Evolutionary conservation across 179 eudicot species (phyloP), one percentile per base, ranked within the genome.

Genomic region (Drosera spatulata): DNA sequence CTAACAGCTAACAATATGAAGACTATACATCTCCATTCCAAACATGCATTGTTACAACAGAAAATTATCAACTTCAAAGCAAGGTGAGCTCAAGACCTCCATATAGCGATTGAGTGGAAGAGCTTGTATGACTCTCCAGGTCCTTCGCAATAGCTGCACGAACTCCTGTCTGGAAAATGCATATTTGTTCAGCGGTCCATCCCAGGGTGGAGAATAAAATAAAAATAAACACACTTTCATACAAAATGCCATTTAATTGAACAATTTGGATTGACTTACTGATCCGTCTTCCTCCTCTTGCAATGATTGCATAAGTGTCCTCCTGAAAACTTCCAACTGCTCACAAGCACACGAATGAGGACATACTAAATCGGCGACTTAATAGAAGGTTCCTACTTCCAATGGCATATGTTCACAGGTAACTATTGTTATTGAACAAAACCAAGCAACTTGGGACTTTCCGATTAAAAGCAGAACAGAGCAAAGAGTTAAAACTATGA

Each of bases 251-350:
- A 1, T 22, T 22, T 22, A 22, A 22, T 22, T 7, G 41, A 55
- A 4, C 9, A 7, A 10, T 7, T 12, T 33, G 10, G 53, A 50
- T 14, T 9, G 50, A 65, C 89, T 80, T 69, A 91, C 98, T 13
- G 95, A 55, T 48, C 52, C 75, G 44, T 83, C 91, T n/a, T 84
- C 96, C 8, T 91, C 97, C 49, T 85, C 98, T 71, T 91, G 84
- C 69, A 91, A 91, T 62, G 98, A 91, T 55, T 64, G 77, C 96
- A 91, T 84, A 50, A 91, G 96, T 15, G 95, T 86, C 78, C 84
- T 88, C 68, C 89, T 82, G 71, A 91, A 91, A 51, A 76, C 76
- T 71, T 85, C 96, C 82, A 91, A 69, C 98, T 91, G 89, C 73
- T 62, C 5, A 39, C 33, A 57, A 10, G n/a, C 55, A 42, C 33